Evolutionary conservation across 1,284 basidiomycete species (phyloP), one percentile per base, ranked within the genome.

Genomic region (Boletus subluridellus): DNA sequence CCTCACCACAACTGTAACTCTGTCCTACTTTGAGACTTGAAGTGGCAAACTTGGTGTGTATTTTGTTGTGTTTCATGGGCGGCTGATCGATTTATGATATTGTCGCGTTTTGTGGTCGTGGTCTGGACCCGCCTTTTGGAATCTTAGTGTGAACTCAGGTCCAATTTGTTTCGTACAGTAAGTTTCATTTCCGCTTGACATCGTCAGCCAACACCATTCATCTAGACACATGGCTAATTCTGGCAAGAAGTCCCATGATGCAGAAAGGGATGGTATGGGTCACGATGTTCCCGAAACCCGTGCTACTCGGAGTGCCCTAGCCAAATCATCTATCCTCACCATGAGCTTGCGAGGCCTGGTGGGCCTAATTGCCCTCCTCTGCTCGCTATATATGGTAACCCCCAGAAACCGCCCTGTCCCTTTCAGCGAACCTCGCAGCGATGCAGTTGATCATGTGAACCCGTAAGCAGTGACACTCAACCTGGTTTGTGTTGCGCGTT

Each of bases 391-490:
- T 37, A 35, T 58, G 35, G 57, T 55, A 15, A 39, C 54, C 15
- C 52, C 55, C 15, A 55, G 58, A 49, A 46, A 28, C 3, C 41
- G 57, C 4, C 45, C 54, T 12, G 17, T 50, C 37, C 53, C 65
- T 4, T 73, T 75, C 47, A 59, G 59, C 1, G 55, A 63, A 30
- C 79, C 76, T n/a, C 57, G 59, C 17, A 81, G 80, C 52, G 71
- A 76, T 38, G 76, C 75, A 5, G 78, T 83, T 3, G 81, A 85
- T 66, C 70, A 78, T 63, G 79, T 86, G 21, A 80, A 85, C 62
- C 76, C 83, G 84, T 85, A 63, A 63, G 79, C 65, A 8, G 14
- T 6, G 9, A 8, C 11, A 15, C 24, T 32, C 52, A 8, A 21
- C 28, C 11, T 34, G 15, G 49, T 38, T 12, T n/a, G 28, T 12